Evolutionary conservation across 2,329 filamentous ascomycete genomes (phyloP).

Genomic region (Pseudopyricularia javanii): DNA sequence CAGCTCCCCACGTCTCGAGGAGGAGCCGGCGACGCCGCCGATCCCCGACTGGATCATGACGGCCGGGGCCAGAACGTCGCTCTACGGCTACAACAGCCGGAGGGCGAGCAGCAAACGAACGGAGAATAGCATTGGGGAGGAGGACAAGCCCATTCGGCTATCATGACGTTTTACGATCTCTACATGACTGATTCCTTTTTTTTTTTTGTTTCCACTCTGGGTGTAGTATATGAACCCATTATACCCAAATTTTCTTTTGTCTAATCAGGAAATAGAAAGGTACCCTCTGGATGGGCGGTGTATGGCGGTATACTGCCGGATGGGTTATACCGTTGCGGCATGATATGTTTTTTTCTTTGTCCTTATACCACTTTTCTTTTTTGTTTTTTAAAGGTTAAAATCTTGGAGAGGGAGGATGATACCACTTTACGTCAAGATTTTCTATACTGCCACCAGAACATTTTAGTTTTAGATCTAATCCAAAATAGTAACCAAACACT

Average conservation of each 20-base stretch:
- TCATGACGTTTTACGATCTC: conserved; percentile 3
- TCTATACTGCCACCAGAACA: background rate
- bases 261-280: background rate
- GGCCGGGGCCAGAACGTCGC: conserved; percentile 35
- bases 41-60: conserved; percentile 50
- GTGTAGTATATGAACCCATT: background rate
- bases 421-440: background rate
- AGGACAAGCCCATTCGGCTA: conserved; percentile 9
- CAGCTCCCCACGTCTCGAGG: conserved; percentile 9
- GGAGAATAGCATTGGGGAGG: conserved; percentile 8
- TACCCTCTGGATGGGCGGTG: background rate
- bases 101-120: conserved; percentile 14
- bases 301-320: background rate
- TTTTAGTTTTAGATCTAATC: background rate
- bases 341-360: background rate
- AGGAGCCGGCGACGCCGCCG: conserved; percentile 41
- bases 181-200: background rate
- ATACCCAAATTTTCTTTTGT: background rate
- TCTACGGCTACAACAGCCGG: conserved; percentile 31
- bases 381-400: background rate
- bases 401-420: too few species aligned
- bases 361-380: background rate
- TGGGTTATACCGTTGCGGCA: background rate
- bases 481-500: background rate
- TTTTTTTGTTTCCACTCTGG: background rate